Base-by-base conservation (phyloP, 768 basidiomycete species). In the Mycena haematopus region DNA sequence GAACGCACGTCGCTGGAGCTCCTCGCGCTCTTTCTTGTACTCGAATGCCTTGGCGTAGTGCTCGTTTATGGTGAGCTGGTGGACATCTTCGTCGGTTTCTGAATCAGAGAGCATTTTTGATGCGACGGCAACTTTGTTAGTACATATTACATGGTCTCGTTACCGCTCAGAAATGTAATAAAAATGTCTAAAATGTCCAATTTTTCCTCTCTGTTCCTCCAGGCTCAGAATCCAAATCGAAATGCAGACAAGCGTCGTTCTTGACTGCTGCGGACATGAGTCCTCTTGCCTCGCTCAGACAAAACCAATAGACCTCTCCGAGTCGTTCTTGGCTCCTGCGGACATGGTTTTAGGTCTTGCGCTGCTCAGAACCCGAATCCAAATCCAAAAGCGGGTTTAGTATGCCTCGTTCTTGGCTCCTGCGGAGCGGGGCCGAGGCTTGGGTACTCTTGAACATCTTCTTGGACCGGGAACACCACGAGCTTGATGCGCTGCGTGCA, bases 21-120 rank as follows among this genome's bases (percentile, higher is more conserved):
- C 93, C 72, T 95, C 93, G 25, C 91, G 82, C 69, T 94, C 92
- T 73, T 95, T 95, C 69, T 85, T 86, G 72, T 88, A 84, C 63
- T 91, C 85, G 68, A 90, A 95, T 0, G 93, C 93, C 65, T 92
- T 93, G 10, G 92, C 93, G 65, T 82, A 92, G 55, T 87, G 85
- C 61, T 89, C 83, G 71, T 93, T 91, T 65, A 92, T 84, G 1
- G 87, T 89, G 59, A 92, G 69, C 42, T 80, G 78, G 52, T 85
- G 76, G 25, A 78, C 60, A 36, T 77, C 77, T 49, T 80, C 76
- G 3, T 76, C 75, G 45, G 47, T 68, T n/a, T 85, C 85, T 2
- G 80, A 79, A 62, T 82, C 82, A 2, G 81, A 82, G 52, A 84
- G 70, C 82, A 84, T 83, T 69, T 29, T 40, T 14, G 57, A 31